These are phyloP conservation scores for Fagopyrum homotropicum DNA, from an alignment of 148 eudicot species.

Conservation along the genomic window DNA sequence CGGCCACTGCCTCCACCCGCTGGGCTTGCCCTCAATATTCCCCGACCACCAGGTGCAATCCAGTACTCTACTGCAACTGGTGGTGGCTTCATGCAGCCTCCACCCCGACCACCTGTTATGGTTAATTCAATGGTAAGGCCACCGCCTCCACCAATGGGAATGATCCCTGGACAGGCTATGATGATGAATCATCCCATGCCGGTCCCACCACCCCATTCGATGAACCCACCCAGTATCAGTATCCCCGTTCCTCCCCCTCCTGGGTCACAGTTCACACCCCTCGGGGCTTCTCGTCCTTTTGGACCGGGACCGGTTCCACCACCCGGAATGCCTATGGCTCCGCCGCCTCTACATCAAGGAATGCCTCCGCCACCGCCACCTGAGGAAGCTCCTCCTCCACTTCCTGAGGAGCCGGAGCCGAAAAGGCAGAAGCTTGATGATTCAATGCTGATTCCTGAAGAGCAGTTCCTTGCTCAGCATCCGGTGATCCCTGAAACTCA, in stretches of 20 bases:
- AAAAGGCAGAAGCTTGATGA: conserved; percentile 79
- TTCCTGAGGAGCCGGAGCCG: conserved; percentile 84
- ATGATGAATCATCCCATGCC: conserved; percentile 63
- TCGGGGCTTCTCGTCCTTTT: conserved; percentile 46
- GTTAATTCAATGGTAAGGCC: conserved; percentile 39
- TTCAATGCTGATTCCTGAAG: conserved; percentile 63
- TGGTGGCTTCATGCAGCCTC: conserved; percentile 13
- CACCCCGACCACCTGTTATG: conserved; percentile 40
- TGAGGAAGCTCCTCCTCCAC: conserved; percentile 81
- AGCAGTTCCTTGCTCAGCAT: conserved; percentile 74
- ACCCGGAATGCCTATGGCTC: conserved; percentile 56
- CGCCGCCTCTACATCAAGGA: conserved; percentile 67
- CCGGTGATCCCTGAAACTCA: conserved; percentile 30
- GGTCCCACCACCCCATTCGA: conserved; percentile 31
- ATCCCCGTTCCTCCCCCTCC: conserved; percentile 54
- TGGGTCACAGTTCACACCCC: conserved; percentile 59
- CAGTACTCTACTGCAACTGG: conserved; percentile 37
- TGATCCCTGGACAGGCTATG: conserved; percentile 52
- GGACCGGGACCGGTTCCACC: conserved; percentile 33
- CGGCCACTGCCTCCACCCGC: conserved; percentile 79
- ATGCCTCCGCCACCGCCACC: conserved; percentile 69
- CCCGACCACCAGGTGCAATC: conserved; percentile 36
- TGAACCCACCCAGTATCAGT: conserved; percentile 27
- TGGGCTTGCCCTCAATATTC: conserved; percentile 52
- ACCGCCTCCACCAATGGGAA: conserved; percentile 58